Conservation (phyloP, 1,284 basidiomycete species). For the Athelia sp. region DNA sequence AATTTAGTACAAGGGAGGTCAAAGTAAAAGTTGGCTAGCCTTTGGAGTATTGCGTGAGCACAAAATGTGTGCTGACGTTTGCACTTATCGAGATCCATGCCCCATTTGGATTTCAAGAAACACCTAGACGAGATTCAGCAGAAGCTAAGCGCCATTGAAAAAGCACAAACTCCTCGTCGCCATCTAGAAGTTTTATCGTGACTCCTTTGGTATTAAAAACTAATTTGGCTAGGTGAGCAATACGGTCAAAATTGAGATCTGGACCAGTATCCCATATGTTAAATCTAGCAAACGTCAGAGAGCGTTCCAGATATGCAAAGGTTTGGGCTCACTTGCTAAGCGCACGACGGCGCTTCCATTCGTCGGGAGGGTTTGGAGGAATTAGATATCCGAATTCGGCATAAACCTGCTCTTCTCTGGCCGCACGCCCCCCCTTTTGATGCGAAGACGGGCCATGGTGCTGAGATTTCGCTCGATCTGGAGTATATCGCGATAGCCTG, state of each 20-base stretch:
- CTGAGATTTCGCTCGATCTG: constrained; percentile 33
- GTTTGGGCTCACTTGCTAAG: constrained; percentile 60
- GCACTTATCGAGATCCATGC: constrained; percentile 49
- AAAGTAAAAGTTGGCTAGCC: too few relatives aligned
- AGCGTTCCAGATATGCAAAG: constrained; percentile 1
- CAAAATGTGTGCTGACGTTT: constrained; percentile 73
- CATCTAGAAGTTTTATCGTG: constrained; percentile 77
- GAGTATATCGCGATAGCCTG: constrained; percentile 31
- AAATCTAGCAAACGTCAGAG: constrained; percentile 55
- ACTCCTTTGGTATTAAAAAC: constrained; percentile 91
- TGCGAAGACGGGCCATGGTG: constrained; percentile 18
- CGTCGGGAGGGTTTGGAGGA: constrained; percentile 78
- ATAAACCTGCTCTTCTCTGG: constrained; percentile 61
- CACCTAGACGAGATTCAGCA: constrained; percentile 7
- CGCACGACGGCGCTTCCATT: constrained; percentile 74
- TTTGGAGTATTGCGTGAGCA: constrained; percentile 79
- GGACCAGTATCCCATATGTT: constrained; percentile 83
- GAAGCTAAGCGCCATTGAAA: too few relatives aligned
- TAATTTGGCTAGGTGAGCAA: constrained; percentile 84
- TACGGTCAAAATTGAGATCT: constrained; percentile 90
- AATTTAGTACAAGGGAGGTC: constrained; percentile 3
- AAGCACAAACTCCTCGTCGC: constrained; percentile 64
- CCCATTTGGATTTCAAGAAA: constrained; percentile 27
- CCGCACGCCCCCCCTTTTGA: constrained; percentile 36
- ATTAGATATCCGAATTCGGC: constrained; percentile 65